Conservation (phyloP, 148 eudicot genomes). For the Heliamphora exappendiculata region DNA sequence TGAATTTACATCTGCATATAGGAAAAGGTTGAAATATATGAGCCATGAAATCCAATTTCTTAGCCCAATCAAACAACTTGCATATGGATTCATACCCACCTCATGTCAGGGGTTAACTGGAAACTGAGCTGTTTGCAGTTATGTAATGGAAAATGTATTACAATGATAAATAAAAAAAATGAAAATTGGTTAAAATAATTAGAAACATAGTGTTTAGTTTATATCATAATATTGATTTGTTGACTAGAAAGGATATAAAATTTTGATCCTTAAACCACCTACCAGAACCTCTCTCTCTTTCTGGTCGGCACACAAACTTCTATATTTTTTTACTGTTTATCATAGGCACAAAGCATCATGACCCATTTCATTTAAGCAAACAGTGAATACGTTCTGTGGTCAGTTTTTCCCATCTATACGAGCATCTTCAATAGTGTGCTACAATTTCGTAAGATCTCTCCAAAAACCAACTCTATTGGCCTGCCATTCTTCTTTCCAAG, state of each 20-base stretch:
- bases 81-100: not conserved
- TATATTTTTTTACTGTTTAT: too few species aligned
- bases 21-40: not conserved
- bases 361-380: not conserved
- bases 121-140: not conserved
- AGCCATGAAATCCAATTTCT: not conserved
- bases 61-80: too few species aligned
- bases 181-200: not conserved
- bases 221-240: not conserved
- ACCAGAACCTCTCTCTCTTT: not conserved
- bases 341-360: not conserved
- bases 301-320: too few species aligned
- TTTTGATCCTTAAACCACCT: not conserved
- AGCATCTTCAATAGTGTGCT: too few species aligned
- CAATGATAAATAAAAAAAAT: not conserved
- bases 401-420: not conserved
- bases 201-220: not conserved
- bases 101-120: not conserved
- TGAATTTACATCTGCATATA: not conserved
- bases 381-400: not conserved
- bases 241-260: not conserved
- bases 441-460: too few species aligned
- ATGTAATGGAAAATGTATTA: not conserved
- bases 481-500: too few species aligned
- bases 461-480: too few species aligned